These are phyloP conservation scores for Lenzites betulinus DNA, from an alignment of 768 basidiomycete genomes.

Conservation along the genomic window DNA sequence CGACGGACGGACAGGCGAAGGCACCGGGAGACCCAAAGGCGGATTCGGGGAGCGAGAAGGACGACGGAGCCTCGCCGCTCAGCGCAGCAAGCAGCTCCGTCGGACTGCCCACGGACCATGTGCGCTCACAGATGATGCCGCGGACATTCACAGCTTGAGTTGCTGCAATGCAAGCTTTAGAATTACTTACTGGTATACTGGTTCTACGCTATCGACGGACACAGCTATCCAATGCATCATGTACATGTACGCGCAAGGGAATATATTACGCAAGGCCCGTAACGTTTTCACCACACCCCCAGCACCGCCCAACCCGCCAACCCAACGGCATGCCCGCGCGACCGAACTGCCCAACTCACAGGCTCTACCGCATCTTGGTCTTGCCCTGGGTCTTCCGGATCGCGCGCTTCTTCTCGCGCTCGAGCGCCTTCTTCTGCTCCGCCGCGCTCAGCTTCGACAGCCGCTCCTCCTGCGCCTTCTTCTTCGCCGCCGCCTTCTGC, in stretches of 20 bases:
- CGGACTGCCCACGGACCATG: constrained; percentile 10
- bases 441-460: constrained; percentile 71
- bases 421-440: constrained; percentile 85
- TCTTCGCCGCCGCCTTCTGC: constrained; percentile 71
- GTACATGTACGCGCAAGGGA: constrained; percentile 18
- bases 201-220: constrained; percentile 19
- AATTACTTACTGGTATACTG: constrained; percentile 2
- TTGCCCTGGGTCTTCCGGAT: constrained; percentile 74
- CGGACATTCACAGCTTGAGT: constrained; percentile 13
- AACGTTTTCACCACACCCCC: not conserved
- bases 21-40: not conserved
- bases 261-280: constrained; percentile 3
- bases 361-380: constrained; percentile 29
- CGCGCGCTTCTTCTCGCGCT: constrained; percentile 75
- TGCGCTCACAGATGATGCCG: constrained; percentile 12
- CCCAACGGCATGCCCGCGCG: not conserved
- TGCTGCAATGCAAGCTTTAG: not conserved
- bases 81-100: constrained; percentile 15
- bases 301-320: not conserved
- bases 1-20: constrained; percentile 20
- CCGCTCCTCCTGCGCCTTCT: constrained; percentile 71
- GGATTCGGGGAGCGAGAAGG: not conserved
- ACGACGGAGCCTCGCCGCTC: not conserved
- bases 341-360: not conserved
- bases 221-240: constrained; percentile 17